Evolutionary conservation across 2,329 filamentous ascomycete genomes (phyloP).

Genomic region (Trichoderma cornu-damae): DNA sequence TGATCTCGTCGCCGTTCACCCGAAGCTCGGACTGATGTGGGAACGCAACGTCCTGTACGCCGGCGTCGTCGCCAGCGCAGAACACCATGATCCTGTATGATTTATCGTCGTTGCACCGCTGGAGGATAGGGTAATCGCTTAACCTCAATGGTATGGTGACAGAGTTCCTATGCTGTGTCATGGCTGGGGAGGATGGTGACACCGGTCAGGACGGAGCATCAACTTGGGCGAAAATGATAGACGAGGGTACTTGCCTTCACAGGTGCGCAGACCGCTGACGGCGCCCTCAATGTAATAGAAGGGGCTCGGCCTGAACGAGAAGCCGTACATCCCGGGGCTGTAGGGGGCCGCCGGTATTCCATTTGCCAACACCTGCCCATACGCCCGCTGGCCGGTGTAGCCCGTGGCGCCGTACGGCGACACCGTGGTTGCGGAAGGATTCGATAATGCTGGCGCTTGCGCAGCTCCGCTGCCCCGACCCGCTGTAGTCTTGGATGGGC

Average conservation of each 20-base stretch:
- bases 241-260: constrained; percentile 58
- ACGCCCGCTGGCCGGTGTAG: background rate
- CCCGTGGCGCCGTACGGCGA: constrained; percentile 12
- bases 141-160: constrained; percentile 42
- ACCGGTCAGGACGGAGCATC: background rate
- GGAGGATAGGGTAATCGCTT: constrained; percentile 48
- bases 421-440: constrained; percentile 13
- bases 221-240: too few relatives aligned
- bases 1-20: constrained; percentile 81
- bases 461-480: constrained; percentile 18
- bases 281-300: constrained; percentile 71
- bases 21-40: constrained; percentile 90
- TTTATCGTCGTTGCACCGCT: constrained; percentile 55
- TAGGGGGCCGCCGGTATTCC: constrained; percentile 16
- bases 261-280: constrained; percentile 60
- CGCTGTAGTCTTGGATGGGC: constrained; percentile 24
- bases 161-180: constrained; percentile 50
- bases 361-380: background rate
- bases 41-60: constrained; percentile 74
- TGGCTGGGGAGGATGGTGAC: constrained; percentile 37
- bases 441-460: constrained; percentile 15
- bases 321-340: constrained; percentile 16
- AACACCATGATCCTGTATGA: constrained; percentile 74
- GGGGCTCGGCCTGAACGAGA: constrained; percentile 64
- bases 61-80: constrained; percentile 62